A percentile compares a stretch with the other conserved stretches of the same genome.
phyloP scores from a whole-genome alignment of 495 filamentous ascomycete species.

The Massariosphaeria phaeospora region DNA sequence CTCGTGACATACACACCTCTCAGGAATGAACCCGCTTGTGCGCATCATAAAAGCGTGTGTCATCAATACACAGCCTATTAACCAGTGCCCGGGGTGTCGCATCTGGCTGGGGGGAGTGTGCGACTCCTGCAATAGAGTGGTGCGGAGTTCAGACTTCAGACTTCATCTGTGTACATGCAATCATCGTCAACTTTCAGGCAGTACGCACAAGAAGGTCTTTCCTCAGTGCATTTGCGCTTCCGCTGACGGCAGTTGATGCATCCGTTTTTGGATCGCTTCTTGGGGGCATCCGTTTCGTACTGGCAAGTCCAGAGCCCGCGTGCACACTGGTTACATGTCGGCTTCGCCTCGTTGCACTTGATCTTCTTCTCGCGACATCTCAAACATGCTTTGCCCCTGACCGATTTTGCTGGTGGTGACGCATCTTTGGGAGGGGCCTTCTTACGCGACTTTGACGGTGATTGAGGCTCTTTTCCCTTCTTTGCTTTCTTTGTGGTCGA shows the following conservation, averaged over 20 bases:
- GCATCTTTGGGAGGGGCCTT: background rate
- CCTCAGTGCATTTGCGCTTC: constrained; percentile 18
- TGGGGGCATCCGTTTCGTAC: background rate
- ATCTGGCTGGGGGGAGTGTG: no score
- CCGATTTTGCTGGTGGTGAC: background rate
- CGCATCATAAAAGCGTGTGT: no score
- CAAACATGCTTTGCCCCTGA: constrained; percentile 11
- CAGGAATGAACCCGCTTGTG: no score
- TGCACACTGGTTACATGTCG: constrained; percentile 13
- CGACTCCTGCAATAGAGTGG: no score
- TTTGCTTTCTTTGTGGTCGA: constrained; percentile 11
- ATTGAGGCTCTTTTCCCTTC: constrained; percentile 6
- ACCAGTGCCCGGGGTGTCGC: no score
- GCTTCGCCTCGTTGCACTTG: constrained; percentile 24
- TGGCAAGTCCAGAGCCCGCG: constrained; percentile 10
- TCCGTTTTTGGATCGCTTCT: constrained; percentile 20
- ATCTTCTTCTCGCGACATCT: constrained; percentile 18
- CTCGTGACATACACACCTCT: no score
- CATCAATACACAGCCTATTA: no score
- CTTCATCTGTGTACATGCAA: constrained; percentile 16
- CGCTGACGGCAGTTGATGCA: constrained; percentile 3
- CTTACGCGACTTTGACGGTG: background rate
- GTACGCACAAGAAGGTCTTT: constrained; percentile 16
- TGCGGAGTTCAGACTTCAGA: no score
- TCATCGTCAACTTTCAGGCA: constrained; percentile 19